These are phyloP conservation scores for Aristolochia californica DNA, from an alignment of 164 flowering plant genomes.

Conservation along the genomic window DNA sequence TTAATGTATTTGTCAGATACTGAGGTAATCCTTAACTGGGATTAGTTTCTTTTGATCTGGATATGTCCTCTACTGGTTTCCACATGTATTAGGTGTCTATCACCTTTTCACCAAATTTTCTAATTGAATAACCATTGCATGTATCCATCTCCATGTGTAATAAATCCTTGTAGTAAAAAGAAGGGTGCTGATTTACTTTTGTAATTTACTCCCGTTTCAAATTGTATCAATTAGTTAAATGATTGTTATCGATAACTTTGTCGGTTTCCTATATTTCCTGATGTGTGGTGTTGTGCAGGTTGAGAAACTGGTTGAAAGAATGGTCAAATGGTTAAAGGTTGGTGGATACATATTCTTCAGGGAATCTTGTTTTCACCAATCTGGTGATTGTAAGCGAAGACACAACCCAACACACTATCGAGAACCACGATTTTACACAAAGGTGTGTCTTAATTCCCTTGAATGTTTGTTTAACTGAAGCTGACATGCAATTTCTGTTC, in stretches of 20 bases:
- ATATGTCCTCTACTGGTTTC: too few relatives aligned
- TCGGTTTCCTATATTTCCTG: too few relatives aligned
- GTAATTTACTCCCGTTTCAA: not conserved
- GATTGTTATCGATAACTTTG: too few relatives aligned
- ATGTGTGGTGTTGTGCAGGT: slow-evolving; percentile 36
- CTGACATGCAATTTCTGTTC: not conserved
- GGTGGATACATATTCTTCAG: slow-evolving; percentile 89
- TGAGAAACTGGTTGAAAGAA: slow-evolving; percentile 49
- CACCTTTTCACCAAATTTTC: too few relatives aligned
- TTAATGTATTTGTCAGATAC: slow-evolving; percentile 88
- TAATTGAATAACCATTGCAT: too few relatives aligned
- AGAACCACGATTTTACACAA: slow-evolving; percentile 85
- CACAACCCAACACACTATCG: slow-evolving; percentile 86
- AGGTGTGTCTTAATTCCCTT: slow-evolving; percentile 30
- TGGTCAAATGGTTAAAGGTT: slow-evolving; percentile 83
- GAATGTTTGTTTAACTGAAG: not conserved
- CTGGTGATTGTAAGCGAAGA: slow-evolving; percentile 75
- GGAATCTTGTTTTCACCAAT: slow-evolving; percentile 93
- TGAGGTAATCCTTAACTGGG: slow-evolving; percentile 58
- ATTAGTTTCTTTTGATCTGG: too few relatives aligned
- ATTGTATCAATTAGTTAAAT: too few relatives aligned
- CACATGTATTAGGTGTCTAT: too few relatives aligned
- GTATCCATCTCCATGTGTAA: too few relatives aligned
- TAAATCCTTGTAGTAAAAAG: too few relatives aligned
- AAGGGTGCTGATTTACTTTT: too few relatives aligned